Percentiles rank a stretch among this genome's conserved stretches.
phyloP scores from a whole-genome alignment of 306 rosid genomes.

The Begonia fuchsioides region DNA sequence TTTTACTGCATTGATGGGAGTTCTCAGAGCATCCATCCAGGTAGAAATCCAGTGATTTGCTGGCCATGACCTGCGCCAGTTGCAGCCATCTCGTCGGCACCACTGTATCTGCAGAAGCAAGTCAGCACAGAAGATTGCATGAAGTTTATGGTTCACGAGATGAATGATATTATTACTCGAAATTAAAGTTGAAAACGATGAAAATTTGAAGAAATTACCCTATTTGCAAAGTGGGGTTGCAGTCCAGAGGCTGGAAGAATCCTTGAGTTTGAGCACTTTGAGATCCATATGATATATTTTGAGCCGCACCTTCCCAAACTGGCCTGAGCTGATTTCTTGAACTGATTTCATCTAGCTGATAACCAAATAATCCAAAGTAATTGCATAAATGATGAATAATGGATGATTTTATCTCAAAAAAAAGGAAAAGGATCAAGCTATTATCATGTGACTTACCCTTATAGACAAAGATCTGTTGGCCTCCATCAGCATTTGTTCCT shows the following conservation, averaged over 20 bases:
- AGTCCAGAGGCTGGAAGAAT: conserved; percentile 40
- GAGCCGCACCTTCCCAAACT: conserved; percentile 71
- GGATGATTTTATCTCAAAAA: no score
- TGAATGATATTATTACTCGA: not conserved
- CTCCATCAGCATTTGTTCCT: conserved; percentile 72
- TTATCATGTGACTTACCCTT: conserved; percentile 6
- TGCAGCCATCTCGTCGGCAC: conserved; percentile 46
- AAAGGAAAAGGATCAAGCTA: no score
- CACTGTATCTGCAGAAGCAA: conserved; percentile 34
- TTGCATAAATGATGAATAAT: no score
- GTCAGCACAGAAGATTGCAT: not conserved
- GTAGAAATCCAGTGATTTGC: conserved; percentile 65
- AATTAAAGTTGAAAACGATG: not conserved
- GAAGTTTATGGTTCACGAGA: not conserved
- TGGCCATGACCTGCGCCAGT: conserved; percentile 46
- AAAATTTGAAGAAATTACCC: conserved; percentile 18
- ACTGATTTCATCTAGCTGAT: conserved; percentile 70
- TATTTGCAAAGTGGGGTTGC: conserved; percentile 56
- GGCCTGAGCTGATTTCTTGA: conserved; percentile 51
- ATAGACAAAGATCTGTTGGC: conserved; percentile 63
- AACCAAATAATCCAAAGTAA: not conserved
- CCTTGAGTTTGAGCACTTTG: conserved; percentile 44
- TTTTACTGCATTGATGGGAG: no score
- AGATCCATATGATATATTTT: conserved; percentile 45
- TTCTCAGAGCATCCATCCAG: conserved; percentile 83